Conservation (phyloP, 306 rosid genomes). For the Cucumis cinereus region DNA sequence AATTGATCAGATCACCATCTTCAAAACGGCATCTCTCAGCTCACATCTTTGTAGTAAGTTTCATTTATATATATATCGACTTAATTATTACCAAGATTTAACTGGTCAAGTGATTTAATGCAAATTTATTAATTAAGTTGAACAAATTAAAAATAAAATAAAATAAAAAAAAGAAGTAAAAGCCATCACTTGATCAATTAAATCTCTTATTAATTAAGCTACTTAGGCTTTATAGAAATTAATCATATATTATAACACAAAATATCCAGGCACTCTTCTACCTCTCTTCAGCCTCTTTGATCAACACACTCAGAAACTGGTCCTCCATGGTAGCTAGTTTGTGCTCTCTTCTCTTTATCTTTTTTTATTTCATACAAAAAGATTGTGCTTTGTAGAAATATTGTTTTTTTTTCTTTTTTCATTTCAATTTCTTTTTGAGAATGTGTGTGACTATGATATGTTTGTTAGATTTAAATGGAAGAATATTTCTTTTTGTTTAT, state of each 20-base stretch:
- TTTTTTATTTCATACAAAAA: background rate
- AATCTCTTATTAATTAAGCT: background rate
- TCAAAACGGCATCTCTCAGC: background rate
- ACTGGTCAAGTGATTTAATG: constrained; percentile 4
- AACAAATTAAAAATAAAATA: background rate
- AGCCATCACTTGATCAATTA: constrained; percentile 5
- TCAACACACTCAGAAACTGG: background rate
- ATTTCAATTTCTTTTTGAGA: background rate
- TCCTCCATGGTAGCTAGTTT: background rate
- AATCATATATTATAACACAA: background rate
- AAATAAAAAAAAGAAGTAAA: too few relatives aligned
- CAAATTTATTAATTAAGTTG: background rate
- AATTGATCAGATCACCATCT: background rate
- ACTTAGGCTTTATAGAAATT: constrained; percentile 2
- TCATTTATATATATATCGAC: background rate
- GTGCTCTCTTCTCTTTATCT: background rate
- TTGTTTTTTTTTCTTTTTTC: background rate
- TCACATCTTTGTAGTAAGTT: constrained; percentile 3
- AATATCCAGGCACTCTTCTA: background rate
- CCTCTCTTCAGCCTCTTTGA: background rate
- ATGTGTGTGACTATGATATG: constrained; percentile 2
- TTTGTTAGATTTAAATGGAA: background rate
- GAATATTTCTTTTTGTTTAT: background rate
- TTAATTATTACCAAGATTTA: constrained; percentile 1
- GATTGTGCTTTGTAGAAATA: background rate